phyloP scores from a whole-genome alignment of 768 basidiomycete genomes.

The Gyrodon lividus region DNA sequence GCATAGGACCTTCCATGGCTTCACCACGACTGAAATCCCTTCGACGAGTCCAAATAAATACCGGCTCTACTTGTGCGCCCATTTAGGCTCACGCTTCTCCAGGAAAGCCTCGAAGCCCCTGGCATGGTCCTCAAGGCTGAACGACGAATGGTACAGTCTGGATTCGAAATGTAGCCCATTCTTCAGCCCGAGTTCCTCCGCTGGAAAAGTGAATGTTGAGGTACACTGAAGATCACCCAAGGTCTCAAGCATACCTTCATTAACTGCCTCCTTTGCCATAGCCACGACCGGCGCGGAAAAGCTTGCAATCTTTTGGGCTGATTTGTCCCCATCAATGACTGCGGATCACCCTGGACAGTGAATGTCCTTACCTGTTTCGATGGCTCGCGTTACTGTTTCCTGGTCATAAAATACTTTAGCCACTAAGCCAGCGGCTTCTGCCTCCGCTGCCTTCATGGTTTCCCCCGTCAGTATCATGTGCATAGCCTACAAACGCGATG shows the following conservation, averaged over 20 bases:
- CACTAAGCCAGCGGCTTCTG: constrained; percentile 47
- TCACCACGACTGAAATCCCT: no score
- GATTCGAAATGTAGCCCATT: constrained; percentile 48
- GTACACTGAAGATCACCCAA: neutral
- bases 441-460: constrained; percentile 45
- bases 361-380: constrained; percentile 33
- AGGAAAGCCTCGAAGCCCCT: constrained; percentile 52
- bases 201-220: constrained; percentile 23
- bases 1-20: no score
- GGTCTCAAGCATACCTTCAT: constrained; percentile 33
- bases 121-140: constrained; percentile 46
- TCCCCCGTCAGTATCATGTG: constrained; percentile 54
- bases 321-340: neutral
- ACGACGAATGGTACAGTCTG: constrained; percentile 48
- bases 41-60: no score
- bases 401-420: constrained; percentile 40
- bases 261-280: constrained; percentile 52
- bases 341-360: neutral
- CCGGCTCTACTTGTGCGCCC: constrained; percentile 37
- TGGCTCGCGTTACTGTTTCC: constrained; percentile 43
- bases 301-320: constrained; percentile 31
- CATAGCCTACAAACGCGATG: constrained; percentile 40
- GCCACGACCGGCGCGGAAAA: constrained; percentile 32
- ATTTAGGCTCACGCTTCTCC: constrained; percentile 43
- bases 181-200: constrained; percentile 45